These are phyloP conservation scores for Phaseolus coccineus DNA, from an alignment of 331 rosid genomes.

Conservation along the genomic window DNA sequence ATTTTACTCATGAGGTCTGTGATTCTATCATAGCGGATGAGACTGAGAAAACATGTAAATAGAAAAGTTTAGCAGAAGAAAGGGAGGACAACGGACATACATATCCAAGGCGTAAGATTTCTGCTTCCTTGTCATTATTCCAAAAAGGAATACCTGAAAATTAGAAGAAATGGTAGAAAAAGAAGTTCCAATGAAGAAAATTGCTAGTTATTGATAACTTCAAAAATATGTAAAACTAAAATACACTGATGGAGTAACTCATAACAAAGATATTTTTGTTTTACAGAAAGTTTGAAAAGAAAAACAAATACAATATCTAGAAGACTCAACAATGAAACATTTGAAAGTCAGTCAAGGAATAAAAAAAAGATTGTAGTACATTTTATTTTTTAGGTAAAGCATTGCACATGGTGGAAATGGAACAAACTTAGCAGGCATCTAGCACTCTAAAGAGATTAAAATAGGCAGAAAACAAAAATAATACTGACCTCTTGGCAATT, in stretches of 20 bases:
- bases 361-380: background rate
- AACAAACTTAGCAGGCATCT: too few species aligned
- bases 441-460: constrained; percentile 4
- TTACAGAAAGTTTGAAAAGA: background rate
- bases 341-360: constrained; percentile 1
- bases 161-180: constrained; percentile 34
- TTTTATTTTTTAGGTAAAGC: constrained; percentile 1
- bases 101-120: constrained; percentile 83
- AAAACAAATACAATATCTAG: background rate
- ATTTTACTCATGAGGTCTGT: constrained; percentile 7
- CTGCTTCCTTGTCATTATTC: constrained; percentile 85
- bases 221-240: background rate
- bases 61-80: constrained; percentile 1
- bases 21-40: constrained; percentile 10
- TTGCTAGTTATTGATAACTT: background rate
- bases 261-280: background rate
- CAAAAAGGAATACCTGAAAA: constrained; percentile 74
- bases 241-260: background rate
- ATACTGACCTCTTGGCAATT: constrained; percentile 73
- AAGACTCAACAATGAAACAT: background rate
- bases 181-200: background rate
- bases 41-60: background rate
- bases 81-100: constrained; percentile 54
- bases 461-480: constrained; percentile 27
- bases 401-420: background rate